Conservation (phyloP, 176 grass and related monocot genomes). For the Oryza officinalis region DNA sequence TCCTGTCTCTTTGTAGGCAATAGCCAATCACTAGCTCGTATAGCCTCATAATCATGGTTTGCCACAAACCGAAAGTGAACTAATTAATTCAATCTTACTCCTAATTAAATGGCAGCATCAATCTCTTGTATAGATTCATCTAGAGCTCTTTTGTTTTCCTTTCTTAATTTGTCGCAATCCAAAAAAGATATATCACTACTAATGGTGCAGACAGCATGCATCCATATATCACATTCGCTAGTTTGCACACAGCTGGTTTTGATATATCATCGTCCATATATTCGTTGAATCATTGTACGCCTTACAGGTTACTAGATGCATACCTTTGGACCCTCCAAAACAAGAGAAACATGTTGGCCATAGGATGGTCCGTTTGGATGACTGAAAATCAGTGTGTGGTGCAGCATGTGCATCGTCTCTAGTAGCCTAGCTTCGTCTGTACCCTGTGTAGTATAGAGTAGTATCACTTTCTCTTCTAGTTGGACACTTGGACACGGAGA, state of each 20-base stretch:
- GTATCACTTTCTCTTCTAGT: neutral
- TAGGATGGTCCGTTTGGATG: neutral
- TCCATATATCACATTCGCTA: neutral
- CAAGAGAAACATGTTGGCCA: neutral
- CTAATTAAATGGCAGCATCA: neutral
- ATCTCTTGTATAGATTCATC: neutral
- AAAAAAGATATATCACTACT: slow-evolving; percentile 11
- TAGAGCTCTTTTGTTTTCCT: neutral
- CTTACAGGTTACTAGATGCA: neutral
- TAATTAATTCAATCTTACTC: neutral
- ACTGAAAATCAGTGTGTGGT: neutral
- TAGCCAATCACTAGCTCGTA: slow-evolving; percentile 4
- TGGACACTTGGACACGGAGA: neutral
- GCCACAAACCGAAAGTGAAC: neutral
- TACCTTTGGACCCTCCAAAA: neutral
- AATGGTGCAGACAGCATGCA: slow-evolving; percentile 6
- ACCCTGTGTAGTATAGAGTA: neutral
- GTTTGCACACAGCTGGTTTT: neutral
- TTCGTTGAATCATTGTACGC: neutral
- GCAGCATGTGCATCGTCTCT: neutral
- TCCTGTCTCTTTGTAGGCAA: neutral
- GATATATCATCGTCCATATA: neutral
- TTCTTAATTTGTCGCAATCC: neutral
- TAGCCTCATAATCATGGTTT: neutral
- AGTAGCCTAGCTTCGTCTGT: neutral